phyloP scores from a whole-genome alignment of 2,329 filamentous ascomycete genomes.

The Penicillium sp. region DNA sequence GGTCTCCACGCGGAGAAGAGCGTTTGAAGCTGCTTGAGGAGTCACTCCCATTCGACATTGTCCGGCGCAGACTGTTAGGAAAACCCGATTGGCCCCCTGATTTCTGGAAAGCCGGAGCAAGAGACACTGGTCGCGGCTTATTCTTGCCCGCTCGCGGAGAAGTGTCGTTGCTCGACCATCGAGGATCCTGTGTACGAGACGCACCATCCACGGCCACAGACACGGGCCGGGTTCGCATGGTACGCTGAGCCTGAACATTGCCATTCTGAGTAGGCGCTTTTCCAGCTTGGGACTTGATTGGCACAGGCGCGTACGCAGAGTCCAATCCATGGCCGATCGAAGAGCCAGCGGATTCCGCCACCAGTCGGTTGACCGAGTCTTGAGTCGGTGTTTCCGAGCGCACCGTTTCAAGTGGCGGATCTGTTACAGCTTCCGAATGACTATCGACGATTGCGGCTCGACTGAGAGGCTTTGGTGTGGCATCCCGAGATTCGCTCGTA shows the following conservation, averaged over 20 bases:
- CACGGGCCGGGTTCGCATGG: slow-evolving; percentile 20
- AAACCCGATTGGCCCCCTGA: slow-evolving; percentile 1
- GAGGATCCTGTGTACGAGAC: slow-evolving; percentile 13
- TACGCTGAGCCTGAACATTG: slow-evolving; percentile 9
- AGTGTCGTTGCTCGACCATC: slow-evolving; percentile 8
- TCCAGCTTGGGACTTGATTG: slow-evolving; percentile 8
- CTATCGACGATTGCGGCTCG: slow-evolving; percentile 18
- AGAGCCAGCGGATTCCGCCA: slow-evolving; percentile 20
- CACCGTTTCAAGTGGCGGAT: slow-evolving; percentile 14
- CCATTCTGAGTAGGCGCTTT: slow-evolving; percentile 2
- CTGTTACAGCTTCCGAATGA: slow-evolving; percentile 11
- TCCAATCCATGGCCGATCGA: slow-evolving; percentile 16
- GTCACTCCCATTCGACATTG: slow-evolving; percentile 66
- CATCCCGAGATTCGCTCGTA: slow-evolving; percentile 16
- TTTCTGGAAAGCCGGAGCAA: slow-evolving; percentile 23
- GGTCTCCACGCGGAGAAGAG: slow-evolving; percentile 46
- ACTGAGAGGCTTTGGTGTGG: slow-evolving; percentile 16
- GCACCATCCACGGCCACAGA: slow-evolving; percentile 16
- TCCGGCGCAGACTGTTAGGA: slow-evolving; percentile 48
- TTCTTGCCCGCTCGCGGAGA: slow-evolving; percentile 6
- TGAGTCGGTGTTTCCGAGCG: slow-evolving; percentile 25
- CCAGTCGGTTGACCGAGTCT: slow-evolving; percentile 11
- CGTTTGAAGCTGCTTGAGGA: slow-evolving; percentile 76
- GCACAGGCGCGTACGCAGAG: slow-evolving; percentile 20
- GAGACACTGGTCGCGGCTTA: slow-evolving; percentile 25